phyloP scores from a whole-genome alignment of 2,329 filamentous ascomycete genomes.

The Sphaceloma murrayae region DNA sequence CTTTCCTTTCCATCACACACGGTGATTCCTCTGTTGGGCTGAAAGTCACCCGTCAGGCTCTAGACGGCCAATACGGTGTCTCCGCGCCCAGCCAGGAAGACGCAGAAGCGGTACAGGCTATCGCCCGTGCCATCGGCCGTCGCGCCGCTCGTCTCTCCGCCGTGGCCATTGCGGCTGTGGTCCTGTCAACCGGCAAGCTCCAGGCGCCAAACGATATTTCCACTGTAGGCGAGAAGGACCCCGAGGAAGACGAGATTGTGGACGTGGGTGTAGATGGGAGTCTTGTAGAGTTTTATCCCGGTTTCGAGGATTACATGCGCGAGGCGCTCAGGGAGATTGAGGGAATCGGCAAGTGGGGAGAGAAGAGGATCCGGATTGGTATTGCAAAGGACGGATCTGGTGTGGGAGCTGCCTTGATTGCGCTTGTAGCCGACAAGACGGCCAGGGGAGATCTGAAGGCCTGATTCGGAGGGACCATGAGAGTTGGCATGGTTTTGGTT shows the following conservation, averaged over 20 bases:
- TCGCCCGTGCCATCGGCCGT: conserved; percentile 74
- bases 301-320: conserved; percentile 79
- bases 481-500: background rate
- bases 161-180: conserved; percentile 75
- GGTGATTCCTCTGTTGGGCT: conserved; percentile 66
- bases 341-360: conserved; percentile 66
- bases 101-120: conserved; percentile 74
- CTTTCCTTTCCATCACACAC: conserved; percentile 78
- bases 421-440: conserved; percentile 66
- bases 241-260: conserved; percentile 55
- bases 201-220: conserved; percentile 29
- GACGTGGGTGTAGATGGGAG: conserved; percentile 94
- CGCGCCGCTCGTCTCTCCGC: conserved; percentile 82
- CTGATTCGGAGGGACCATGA: conserved; percentile 1
- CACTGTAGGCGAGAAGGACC: conserved; percentile 24
- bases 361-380: conserved; percentile 81
- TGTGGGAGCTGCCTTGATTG: conserved; percentile 91
- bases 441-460: conserved; percentile 22
- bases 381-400: conserved; percentile 95
- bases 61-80: conserved; percentile 68
- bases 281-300: conserved; percentile 90
- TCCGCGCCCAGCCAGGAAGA: conserved; percentile 71
- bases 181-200: conserved; percentile 70
- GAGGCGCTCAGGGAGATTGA: conserved; percentile 69
- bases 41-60: conserved; percentile 62